Evolutionary conservation across 495 filamentous ascomycete species (phyloP).

Genomic region (Daldinia caldariorum): DNA sequence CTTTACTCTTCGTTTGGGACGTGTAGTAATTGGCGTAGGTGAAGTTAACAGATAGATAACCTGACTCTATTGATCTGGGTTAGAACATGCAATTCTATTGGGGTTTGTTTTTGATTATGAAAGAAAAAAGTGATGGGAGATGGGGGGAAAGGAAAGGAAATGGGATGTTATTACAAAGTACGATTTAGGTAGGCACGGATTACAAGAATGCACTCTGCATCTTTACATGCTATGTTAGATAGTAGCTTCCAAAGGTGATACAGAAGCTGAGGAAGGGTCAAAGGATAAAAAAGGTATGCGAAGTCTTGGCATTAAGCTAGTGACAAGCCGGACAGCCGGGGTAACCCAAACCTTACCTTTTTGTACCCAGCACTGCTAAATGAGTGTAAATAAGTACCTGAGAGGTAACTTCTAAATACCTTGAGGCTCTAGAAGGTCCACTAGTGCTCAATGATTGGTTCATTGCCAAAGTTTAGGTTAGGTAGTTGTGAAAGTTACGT

Average conservation of each 20-base stretch:
- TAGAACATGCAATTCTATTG: not conserved
- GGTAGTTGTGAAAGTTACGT: conserved; percentile 43
- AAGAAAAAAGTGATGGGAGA: conserved; percentile 8
- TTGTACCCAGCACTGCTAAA: conserved; percentile 8
- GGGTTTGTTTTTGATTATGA: not conserved
- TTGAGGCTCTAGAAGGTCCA: conserved; percentile 33
- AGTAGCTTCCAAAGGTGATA: conserved; percentile 2
- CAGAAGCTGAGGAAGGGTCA: not conserved
- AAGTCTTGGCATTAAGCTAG: conserved; percentile 29
- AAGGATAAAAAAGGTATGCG: conserved; percentile 6
- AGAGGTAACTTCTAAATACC: conserved; percentile 1
- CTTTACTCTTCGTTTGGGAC: not conserved
- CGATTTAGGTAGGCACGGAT: not conserved
- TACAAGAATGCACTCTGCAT: not conserved
- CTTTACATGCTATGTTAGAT: too few species aligned
- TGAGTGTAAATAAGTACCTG: conserved; percentile 13
- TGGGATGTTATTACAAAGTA: conserved; percentile 5
- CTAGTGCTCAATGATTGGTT: conserved; percentile 37
- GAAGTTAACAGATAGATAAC: not conserved
- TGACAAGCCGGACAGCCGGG: conserved; percentile 21
- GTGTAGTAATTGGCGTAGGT: conserved; percentile 9
- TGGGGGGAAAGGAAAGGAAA: not conserved
- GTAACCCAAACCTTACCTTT: conserved; percentile 13
- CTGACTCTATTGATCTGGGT: not conserved
- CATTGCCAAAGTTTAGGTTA: conserved; percentile 10